A percentile compares a stretch with the other conserved stretches of the same genome.
These are phyloP conservation scores for Hansenula lynferdii DNA, from an alignment of 1,139 yeast species.

Conservation along the genomic window DNA sequence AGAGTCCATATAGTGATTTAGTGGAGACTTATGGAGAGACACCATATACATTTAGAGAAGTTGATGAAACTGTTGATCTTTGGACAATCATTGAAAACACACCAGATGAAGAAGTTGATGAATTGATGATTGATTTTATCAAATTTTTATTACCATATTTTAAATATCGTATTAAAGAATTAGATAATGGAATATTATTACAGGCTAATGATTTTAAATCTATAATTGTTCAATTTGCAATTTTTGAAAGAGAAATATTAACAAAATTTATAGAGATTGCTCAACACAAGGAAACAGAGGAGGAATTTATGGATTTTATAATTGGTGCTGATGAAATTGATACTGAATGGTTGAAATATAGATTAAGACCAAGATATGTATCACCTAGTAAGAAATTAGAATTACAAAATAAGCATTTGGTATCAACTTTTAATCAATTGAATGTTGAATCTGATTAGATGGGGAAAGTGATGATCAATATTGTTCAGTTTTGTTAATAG, in stretches of 20 bases:
- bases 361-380: conserved; percentile 16
- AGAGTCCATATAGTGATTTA: conserved; percentile 15
- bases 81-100: conserved; percentile 11
- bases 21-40: conserved; percentile 13
- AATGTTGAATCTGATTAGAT: neutral
- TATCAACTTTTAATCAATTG: neutral
- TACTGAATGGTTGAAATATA: conserved; percentile 25
- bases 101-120: conserved; percentile 17
- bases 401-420: conserved; percentile 2
- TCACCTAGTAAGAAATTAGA: neutral
- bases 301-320: conserved; percentile 18
- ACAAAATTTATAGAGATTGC: conserved; percentile 5
- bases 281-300: conserved; percentile 6
- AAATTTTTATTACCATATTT: conserved; percentile 19
- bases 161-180: conserved; percentile 6
- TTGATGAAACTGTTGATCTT: conserved; percentile 8
- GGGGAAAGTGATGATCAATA: too few species aligned
- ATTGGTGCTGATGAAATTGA: conserved; percentile 22
- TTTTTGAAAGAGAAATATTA: conserved; percentile 12
- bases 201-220: conserved; percentile 5
- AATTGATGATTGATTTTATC: conserved; percentile 16
- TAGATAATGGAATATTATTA: conserved; percentile 8
- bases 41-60: conserved; percentile 14
- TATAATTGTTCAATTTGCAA: conserved; percentile 14
- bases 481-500: too few species aligned